Evolutionary conservation across 1,284 basidiomycete genomes (phyloP).

Genomic region (Fomes fomentarius): DNA sequence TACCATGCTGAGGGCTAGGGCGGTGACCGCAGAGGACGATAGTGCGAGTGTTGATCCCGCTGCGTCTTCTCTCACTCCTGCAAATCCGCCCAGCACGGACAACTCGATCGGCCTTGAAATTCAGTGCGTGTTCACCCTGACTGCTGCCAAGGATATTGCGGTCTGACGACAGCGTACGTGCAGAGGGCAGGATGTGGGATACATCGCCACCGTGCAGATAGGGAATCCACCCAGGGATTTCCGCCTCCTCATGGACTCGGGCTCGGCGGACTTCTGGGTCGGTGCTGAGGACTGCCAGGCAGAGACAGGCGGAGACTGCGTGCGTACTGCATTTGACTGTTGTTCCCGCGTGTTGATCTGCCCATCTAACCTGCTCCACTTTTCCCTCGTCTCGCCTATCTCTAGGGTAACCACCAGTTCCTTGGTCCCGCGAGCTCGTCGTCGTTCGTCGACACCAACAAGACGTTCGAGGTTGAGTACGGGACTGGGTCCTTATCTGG

Average conservation of each 20-base stretch:
- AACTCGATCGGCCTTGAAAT: conserved; percentile 77
- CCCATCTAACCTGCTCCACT: conserved; percentile 9
- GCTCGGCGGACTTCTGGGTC: conserved; percentile 87
- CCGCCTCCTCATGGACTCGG: conserved; percentile 83
- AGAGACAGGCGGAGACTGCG: conserved; percentile 51
- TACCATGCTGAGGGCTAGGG: conserved; percentile 14
- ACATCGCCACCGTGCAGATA: conserved; percentile 76
- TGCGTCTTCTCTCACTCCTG: conserved; percentile 48
- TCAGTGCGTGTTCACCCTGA: too few species aligned
- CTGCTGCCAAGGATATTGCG: not conserved
- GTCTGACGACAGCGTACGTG: not conserved
- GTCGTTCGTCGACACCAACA: conserved; percentile 60
- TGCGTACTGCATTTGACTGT: conserved; percentile 36
- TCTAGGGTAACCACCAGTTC: conserved; percentile 63
- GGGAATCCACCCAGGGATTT: conserved; percentile 77
- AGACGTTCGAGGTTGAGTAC: conserved; percentile 73
- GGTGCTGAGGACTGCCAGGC: conserved; percentile 59
- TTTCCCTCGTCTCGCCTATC: too few species aligned
- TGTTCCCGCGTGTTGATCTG: not conserved
- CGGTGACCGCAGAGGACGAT: conserved; percentile 11
- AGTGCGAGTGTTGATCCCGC: conserved; percentile 30
- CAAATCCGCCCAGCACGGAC: conserved; percentile 52
- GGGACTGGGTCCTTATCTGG: conserved; percentile 77
- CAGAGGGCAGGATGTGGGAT: conserved; percentile 53
- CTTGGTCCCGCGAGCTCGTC: conserved; percentile 70